Conservation (phyloP, 352 stramenopile genomes). For the Phytophthora cryptogea region DNA sequence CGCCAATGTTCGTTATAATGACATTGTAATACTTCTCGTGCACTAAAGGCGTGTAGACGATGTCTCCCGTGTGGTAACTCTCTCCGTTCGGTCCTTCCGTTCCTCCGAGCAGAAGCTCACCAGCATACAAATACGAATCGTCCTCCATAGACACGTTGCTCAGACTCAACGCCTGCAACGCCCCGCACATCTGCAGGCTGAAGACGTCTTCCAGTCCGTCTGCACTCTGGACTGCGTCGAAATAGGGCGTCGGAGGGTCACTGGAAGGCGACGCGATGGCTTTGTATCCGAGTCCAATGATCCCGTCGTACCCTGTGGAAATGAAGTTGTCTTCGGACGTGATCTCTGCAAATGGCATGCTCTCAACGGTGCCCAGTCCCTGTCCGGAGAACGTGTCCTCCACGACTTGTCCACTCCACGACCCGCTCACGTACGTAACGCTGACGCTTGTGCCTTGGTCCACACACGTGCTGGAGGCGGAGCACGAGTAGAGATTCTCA, state of each 20-base stretch:
- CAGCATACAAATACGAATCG: constrained; percentile 53
- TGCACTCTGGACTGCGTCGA: constrained; percentile 50
- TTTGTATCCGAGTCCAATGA: constrained; percentile 69
- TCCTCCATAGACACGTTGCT: constrained; percentile 40
- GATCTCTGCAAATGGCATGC: constrained; percentile 69
- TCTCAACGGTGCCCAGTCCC: constrained; percentile 49
- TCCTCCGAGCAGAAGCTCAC: constrained; percentile 67
- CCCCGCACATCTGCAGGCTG: constrained; percentile 77
- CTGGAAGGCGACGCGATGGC: constrained; percentile 61
- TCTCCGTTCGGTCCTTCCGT: constrained; percentile 48
- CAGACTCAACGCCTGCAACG: constrained; percentile 63
- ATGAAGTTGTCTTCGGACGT: constrained; percentile 66
- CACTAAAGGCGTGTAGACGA: constrained; percentile 78
- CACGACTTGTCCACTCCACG: constrained; percentile 71
- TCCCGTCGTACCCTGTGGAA: constrained; percentile 72
- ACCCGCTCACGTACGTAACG: constrained; percentile 78
- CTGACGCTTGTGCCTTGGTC: constrained; percentile 44
- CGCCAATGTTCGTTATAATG: constrained; percentile 69
- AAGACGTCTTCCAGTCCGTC: constrained; percentile 59
- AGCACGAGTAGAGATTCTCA: constrained; percentile 68
- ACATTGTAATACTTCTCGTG: constrained; percentile 84
- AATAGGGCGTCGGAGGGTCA: constrained; percentile 58
- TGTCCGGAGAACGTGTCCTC: constrained; percentile 69
- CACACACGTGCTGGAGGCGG: constrained; percentile 64
- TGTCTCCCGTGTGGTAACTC: constrained; percentile 59